phyloP scores from a whole-genome alignment of 2,329 filamentous ascomycete genomes.

The Epichloe scottii region DNA sequence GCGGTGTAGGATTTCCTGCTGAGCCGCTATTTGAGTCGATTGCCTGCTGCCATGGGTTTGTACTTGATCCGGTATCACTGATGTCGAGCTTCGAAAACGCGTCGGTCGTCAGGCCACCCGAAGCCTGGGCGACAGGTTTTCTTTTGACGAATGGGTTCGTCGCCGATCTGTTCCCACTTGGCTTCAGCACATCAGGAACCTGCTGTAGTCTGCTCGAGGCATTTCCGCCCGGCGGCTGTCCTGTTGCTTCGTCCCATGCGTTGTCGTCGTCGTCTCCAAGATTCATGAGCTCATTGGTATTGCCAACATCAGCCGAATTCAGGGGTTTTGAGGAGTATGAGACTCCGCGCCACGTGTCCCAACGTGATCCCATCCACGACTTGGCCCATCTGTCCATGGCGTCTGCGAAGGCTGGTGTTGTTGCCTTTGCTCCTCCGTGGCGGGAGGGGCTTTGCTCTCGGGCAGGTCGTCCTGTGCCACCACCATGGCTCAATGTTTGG shows the following conservation, averaged over 20 bases:
- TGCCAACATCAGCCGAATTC: constrained; percentile 15
- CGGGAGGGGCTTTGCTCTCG: not conserved
- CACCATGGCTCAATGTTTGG: constrained; percentile 2
- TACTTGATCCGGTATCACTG: constrained; percentile 26
- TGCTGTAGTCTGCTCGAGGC: constrained; percentile 7
- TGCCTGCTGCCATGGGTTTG: constrained; percentile 22
- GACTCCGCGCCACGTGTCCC: not conserved
- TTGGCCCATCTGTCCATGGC: constrained; percentile 14
- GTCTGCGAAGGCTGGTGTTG: constrained; percentile 4
- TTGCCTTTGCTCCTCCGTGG: not conserved
- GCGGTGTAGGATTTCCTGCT: constrained; percentile 3
- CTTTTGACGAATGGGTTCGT: constrained; percentile 44
- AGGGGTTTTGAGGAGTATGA: constrained; percentile 3
- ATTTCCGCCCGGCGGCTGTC: constrained; percentile 3
- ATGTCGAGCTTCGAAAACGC: constrained; percentile 30
- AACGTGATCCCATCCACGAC: constrained; percentile 14
- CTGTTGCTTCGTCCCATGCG: constrained; percentile 18
- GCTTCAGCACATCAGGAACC: constrained; percentile 21
- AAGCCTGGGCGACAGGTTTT: constrained; percentile 17
- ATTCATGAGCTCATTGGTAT: constrained; percentile 7
- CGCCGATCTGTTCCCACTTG: constrained; percentile 23
- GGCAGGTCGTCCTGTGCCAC: constrained; percentile 4
- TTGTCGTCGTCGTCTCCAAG: constrained; percentile 17
- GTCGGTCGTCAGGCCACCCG: constrained; percentile 16
- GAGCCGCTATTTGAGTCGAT: constrained; percentile 12